phyloP scores from a whole-genome alignment of 2,329 filamentous ascomycete species.

The Cercospora zeae-maydis region DNA sequence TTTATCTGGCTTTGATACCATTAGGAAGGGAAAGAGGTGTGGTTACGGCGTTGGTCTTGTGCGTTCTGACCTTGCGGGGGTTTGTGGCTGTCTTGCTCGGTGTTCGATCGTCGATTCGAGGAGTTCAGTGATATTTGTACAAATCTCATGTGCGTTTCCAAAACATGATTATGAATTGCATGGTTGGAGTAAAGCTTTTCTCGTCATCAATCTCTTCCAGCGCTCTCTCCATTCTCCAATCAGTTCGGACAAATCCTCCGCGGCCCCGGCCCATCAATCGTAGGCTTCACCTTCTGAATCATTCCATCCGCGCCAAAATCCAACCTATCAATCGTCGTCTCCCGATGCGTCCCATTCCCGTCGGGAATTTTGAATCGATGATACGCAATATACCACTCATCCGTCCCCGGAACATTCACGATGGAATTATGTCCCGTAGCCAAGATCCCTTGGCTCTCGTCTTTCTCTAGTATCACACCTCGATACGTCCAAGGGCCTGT shows the following conservation, averaged over 20 bases:
- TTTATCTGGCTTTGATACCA: background rate
- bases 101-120: too few species aligned
- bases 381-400: conserved; percentile 52
- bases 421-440: conserved; percentile 48
- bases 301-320: conserved; percentile 41
- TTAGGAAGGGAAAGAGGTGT: background rate
- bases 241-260: background rate
- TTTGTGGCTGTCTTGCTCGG: too few species aligned
- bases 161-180: too few species aligned
- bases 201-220: too few species aligned
- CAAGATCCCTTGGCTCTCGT: conserved; percentile 43
- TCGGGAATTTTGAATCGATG: conserved; percentile 48
- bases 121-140: too few species aligned
- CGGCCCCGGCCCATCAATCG: conserved; percentile 31
- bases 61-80: background rate
- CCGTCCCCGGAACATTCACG: conserved; percentile 47
- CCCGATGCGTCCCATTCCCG: conserved; percentile 45
- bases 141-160: too few species aligned
- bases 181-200: too few species aligned
- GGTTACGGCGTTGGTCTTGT: background rate
- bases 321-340: conserved; percentile 45
- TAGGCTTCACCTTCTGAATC: conserved; percentile 41
- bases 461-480: conserved; percentile 46
- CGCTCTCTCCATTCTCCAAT: too few species aligned
- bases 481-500: conserved; percentile 47